phyloP scores from a whole-genome alignment of 805 yeast species.

The Clavispora santaluciae region DNA sequence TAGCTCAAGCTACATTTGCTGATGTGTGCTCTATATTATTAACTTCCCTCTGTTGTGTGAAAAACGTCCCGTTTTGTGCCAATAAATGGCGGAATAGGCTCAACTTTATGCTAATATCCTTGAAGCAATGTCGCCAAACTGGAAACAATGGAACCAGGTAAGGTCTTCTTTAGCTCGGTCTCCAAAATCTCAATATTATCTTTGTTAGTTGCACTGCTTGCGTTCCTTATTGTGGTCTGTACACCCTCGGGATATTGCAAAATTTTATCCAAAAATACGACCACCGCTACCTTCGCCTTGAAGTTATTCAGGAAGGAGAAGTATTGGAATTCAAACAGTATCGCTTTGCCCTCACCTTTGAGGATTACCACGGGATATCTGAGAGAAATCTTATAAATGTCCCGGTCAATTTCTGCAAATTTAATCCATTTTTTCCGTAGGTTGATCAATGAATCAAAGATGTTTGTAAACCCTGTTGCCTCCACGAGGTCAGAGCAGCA shows the following conservation, averaged over 20 bases:
- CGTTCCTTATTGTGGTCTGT: neutral
- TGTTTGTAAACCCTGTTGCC: conserved; percentile 6
- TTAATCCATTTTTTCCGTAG: conserved; percentile 8
- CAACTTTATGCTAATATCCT: neutral
- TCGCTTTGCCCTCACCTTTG: neutral
- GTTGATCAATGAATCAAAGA: conserved; percentile 10
- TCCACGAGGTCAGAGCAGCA: conserved; percentile 7
- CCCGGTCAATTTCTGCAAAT: conserved; percentile 21
- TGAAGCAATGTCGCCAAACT: neutral
- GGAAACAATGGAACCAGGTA: neutral
- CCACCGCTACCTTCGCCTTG: conserved; percentile 6
- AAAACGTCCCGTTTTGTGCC: too few relatives aligned
- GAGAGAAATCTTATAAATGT: conserved; percentile 25
- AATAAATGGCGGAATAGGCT: too few relatives aligned
- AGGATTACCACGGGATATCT: conserved; percentile 22
- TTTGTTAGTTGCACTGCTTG: neutral
- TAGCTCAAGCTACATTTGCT: too few relatives aligned
- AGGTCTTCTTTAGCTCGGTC: neutral
- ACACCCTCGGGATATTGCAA: conserved; percentile 4
- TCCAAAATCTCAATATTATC: neutral
- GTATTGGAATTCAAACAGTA: conserved; percentile 6
- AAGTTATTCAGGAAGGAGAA: conserved; percentile 3
- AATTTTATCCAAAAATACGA: conserved; percentile 3
- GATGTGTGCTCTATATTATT: too few relatives aligned
- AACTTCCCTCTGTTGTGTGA: too few relatives aligned